These are phyloP conservation scores for Tetracladium marchalianum DNA, from an alignment of 495 filamentous ascomycete genomes.

Conservation along the genomic window DNA sequence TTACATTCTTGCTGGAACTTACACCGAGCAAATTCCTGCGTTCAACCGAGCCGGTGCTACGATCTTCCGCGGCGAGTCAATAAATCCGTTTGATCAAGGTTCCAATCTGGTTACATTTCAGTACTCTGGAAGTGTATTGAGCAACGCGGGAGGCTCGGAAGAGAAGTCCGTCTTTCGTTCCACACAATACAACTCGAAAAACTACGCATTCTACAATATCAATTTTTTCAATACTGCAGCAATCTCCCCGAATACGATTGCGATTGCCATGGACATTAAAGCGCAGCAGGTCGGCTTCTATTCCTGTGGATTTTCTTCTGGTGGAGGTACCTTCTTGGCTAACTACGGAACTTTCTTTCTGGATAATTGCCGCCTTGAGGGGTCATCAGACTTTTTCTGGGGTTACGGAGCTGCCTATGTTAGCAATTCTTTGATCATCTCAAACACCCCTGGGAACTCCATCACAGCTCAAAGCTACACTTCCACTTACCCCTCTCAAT, in stretches of 20 bases:
- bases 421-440: slow-evolving; percentile 19
- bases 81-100: slow-evolving; percentile 13
- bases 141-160: slow-evolving; percentile 17
- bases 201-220: slow-evolving; percentile 18
- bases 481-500: slow-evolving; percentile 14
- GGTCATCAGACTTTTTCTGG: slow-evolving; percentile 19
- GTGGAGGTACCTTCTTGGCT: slow-evolving; percentile 16
- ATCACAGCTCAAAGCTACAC: slow-evolving; percentile 22
- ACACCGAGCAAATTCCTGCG: slow-evolving; percentile 1
- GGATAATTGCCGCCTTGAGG: slow-evolving; percentile 11
- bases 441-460: slow-evolving; percentile 16
- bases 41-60: slow-evolving; percentile 21
- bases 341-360: slow-evolving; percentile 14
- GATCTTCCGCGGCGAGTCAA: slow-evolving; percentile 23
- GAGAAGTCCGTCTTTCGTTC: slow-evolving; percentile 21
- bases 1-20: slow-evolving; percentile 3
- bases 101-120: slow-evolving; percentile 19
- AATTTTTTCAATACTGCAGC: slow-evolving; percentile 18
- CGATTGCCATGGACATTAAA: slow-evolving; percentile 21
- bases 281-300: slow-evolving; percentile 19
- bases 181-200: slow-evolving; percentile 8
- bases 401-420: slow-evolving; percentile 20
- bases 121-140: slow-evolving; percentile 16
- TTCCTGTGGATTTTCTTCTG: slow-evolving; percentile 12
- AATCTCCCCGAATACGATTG: slow-evolving; percentile 16